phyloP scores from a whole-genome alignment of 257 asterid genomes.

The Solanum chilense region DNA sequence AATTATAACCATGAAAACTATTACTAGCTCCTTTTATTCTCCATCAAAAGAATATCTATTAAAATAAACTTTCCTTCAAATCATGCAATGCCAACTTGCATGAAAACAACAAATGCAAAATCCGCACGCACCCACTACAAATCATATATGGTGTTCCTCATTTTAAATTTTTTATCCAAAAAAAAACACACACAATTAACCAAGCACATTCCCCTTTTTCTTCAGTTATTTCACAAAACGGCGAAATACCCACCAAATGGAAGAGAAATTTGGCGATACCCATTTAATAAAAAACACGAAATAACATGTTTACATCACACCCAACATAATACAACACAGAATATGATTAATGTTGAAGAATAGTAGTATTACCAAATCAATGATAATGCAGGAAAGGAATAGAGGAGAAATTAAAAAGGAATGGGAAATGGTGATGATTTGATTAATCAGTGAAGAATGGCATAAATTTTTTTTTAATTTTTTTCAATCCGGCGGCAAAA shows the following conservation, averaged over 20 bases:
- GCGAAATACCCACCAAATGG: background rate
- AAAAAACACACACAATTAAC: background rate
- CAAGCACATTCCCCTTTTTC: background rate
- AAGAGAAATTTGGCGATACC: background rate
- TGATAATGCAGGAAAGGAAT: background rate
- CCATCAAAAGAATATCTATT: background rate
- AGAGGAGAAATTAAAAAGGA: background rate
- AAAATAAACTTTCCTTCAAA: background rate
- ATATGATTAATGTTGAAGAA: background rate
- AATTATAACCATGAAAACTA: background rate
- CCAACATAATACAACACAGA: background rate
- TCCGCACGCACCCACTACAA: background rate
- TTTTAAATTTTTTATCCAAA: background rate
- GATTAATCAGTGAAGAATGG: background rate
- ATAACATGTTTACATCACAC: background rate
- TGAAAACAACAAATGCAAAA: background rate
- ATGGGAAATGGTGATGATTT: background rate
- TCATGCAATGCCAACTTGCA: background rate
- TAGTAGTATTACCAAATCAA: background rate
- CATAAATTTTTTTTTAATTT: background rate
- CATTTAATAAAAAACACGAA: background rate
- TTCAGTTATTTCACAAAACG: background rate
- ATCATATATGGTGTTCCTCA: background rate
- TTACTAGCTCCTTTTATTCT: background rate
- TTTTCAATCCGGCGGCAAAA: background rate